Percentiles rank a stretch among this genome's conserved stretches.
These are phyloP conservation scores for Starmerella cellae DNA, from an alignment of 805 yeast species.

Conservation along the genomic window DNA sequence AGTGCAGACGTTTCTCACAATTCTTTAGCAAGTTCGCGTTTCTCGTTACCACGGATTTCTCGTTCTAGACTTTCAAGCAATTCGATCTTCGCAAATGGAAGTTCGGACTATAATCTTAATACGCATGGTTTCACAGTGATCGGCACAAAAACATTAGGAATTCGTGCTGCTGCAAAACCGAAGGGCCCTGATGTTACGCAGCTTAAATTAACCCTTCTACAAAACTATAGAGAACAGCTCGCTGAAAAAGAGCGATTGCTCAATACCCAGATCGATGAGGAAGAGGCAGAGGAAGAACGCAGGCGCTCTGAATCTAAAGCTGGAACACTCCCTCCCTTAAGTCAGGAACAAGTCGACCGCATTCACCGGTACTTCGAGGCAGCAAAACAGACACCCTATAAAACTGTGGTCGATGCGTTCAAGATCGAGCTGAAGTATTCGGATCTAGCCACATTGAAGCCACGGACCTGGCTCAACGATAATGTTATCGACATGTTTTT, in stretches of 20 bases:
- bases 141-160: slow-evolving; percentile 1
- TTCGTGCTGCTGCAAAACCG: neutral
- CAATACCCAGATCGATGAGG: slow-evolving; percentile 4
- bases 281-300: slow-evolving; percentile 1
- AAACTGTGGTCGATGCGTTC: slow-evolving; percentile 66
- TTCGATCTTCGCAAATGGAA: too few relatives aligned
- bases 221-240: slow-evolving; percentile 2
- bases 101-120: neutral
- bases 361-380: slow-evolving; percentile 54
- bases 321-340: neutral
- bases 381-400: slow-evolving; percentile 49
- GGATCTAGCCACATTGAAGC: slow-evolving; percentile 60
- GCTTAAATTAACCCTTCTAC: slow-evolving; percentile 5
- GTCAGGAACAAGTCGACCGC: slow-evolving; percentile 1
- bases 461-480: slow-evolving; percentile 79
- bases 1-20: too few relatives aligned
- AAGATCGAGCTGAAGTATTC: slow-evolving; percentile 47
- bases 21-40: too few relatives aligned
- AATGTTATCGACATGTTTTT: slow-evolving; percentile 76
- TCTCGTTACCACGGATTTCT: too few relatives aligned
- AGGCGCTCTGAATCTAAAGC: neutral
- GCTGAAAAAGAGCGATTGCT: slow-evolving; percentile 10
- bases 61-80: too few relatives aligned
- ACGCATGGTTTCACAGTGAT: slow-evolving; percentile 7
- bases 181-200: slow-evolving; percentile 1